A percentile compares a stretch with the other conserved stretches of the same genome.
Evolutionary conservation across 441 rosid species (phyloP).

Genomic region (Aquilaria agallochum): DNA sequence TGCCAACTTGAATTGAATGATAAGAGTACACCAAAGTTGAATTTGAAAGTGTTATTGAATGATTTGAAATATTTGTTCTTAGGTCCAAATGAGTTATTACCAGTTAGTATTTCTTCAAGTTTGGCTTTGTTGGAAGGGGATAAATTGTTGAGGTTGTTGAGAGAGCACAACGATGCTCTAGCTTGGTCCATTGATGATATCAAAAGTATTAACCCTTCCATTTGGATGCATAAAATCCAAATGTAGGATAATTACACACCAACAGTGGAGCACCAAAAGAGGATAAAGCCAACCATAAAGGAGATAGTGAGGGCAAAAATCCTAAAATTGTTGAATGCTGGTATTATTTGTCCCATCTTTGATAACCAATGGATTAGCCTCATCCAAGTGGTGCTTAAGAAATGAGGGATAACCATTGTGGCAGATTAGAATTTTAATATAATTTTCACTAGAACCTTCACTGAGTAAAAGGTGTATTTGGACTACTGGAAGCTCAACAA

Average conservation of each 20-base stretch:
- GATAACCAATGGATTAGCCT: not conserved
- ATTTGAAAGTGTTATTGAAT: not conserved
- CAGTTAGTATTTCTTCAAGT: not conserved
- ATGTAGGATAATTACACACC: not conserved
- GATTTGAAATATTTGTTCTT: not conserved
- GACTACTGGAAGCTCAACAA: too few relatives aligned
- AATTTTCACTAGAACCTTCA: too few relatives aligned
- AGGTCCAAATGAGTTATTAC: not conserved
- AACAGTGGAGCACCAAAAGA: not conserved
- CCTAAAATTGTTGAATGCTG: not conserved
- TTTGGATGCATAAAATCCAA: not conserved
- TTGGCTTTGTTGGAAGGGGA: not conserved
- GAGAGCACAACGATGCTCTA: not conserved
- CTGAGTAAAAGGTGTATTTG: too few relatives aligned
- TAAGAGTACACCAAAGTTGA: not conserved
- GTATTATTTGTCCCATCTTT: not conserved
- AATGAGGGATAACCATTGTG: not conserved
- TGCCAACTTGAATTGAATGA: too few relatives aligned
- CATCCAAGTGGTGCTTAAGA: not conserved
- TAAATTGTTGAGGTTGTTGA: not conserved
- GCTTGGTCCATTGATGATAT: not conserved
- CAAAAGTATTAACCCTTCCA: not conserved
- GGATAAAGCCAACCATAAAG: not conserved
- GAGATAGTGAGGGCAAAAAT: not conserved
- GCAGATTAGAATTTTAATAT: too few relatives aligned